phyloP scores from a whole-genome alignment of 2,329 filamentous ascomycete genomes.

The Hawksworthiomyces lignivorus region DNA sequence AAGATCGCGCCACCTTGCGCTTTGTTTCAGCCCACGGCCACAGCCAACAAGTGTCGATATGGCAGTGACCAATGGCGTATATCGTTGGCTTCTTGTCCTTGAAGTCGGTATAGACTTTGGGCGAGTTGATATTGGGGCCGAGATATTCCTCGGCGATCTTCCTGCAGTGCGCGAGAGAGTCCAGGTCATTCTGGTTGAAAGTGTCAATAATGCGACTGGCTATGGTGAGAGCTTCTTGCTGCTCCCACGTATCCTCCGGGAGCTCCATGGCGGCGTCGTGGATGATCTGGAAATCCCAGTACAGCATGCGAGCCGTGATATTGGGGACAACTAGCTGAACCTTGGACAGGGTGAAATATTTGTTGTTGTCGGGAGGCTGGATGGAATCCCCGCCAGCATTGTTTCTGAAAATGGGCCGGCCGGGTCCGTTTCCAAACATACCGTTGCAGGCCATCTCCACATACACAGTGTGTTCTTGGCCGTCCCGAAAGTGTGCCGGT shows the following conservation, averaged over 20 bases:
- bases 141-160: slow-evolving; percentile 79
- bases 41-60: slow-evolving; percentile 97
- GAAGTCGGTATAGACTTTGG: slow-evolving; percentile 72
- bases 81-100: slow-evolving; percentile 68
- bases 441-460: slow-evolving; percentile 98
- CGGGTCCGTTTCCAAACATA: slow-evolving; percentile 91
- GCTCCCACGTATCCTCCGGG: slow-evolving; percentile 77
- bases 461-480: slow-evolving; percentile 81
- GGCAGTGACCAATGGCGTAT: slow-evolving; percentile 87
- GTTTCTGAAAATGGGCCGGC: too few relatives aligned
- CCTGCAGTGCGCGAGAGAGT: slow-evolving; percentile 70
- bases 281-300: slow-evolving; percentile 94
- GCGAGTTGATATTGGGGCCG: slow-evolving; percentile 71
- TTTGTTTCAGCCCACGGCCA: slow-evolving; percentile 99
- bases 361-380: slow-evolving; percentile 80
- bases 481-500: slow-evolving; percentile 72
- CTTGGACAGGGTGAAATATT: slow-evolving; percentile 64
- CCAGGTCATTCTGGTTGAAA: slow-evolving; percentile 73
- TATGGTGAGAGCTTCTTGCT: slow-evolving; percentile 75
- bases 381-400: slow-evolving; percentile 67
- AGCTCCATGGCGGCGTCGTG: slow-evolving; percentile 88
- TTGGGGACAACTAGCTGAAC: slow-evolving; percentile 89
- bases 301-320: slow-evolving; percentile 71
- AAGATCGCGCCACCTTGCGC: slow-evolving; percentile 89
- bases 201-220: slow-evolving; percentile 84